phyloP scores from a whole-genome alignment of 2,329 filamentous ascomycete species.

The Stachybotrys chlorohalonatus region DNA sequence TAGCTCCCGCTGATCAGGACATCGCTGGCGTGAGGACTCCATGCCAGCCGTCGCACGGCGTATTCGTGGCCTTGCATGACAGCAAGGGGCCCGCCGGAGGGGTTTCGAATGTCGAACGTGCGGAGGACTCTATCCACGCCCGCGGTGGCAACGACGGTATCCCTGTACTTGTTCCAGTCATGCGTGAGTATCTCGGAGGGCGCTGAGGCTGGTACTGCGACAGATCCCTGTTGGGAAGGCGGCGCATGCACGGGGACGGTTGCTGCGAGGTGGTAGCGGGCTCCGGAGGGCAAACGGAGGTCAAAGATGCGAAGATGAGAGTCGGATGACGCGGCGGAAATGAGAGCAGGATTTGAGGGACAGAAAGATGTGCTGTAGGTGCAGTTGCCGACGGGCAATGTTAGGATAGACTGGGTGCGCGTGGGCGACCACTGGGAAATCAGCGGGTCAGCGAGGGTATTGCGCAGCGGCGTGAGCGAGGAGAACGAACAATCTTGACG shows the following conservation, averaged over 20 bases:
- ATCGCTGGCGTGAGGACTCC: constrained; percentile 91
- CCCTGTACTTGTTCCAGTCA: constrained; percentile 98
- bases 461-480: not conserved
- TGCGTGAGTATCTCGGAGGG: constrained; percentile 84
- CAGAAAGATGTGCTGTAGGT: constrained; percentile 91
- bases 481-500: constrained; percentile 63
- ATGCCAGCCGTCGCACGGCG: constrained; percentile 74
- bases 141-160: constrained; percentile 74
- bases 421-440: constrained; percentile 68
- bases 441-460: constrained; percentile 2
- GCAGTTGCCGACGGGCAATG: constrained; percentile 84
- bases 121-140: constrained; percentile 83
- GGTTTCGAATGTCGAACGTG: constrained; percentile 81
- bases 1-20: constrained; percentile 85
- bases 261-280: constrained; percentile 77
- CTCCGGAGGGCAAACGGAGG: constrained; percentile 74
- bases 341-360: constrained; percentile 74
- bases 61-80: constrained; percentile 83
- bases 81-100: constrained; percentile 60
- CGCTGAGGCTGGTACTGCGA: constrained; percentile 7
- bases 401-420: constrained; percentile 64
- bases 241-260: constrained; percentile 76
- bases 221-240: constrained; percentile 34
- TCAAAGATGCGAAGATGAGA: constrained; percentile 87
- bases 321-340: constrained; percentile 84